Evolutionary conservation across 2,329 filamentous ascomycete species (phyloP).

Genomic region (Fusarium sp.): DNA sequence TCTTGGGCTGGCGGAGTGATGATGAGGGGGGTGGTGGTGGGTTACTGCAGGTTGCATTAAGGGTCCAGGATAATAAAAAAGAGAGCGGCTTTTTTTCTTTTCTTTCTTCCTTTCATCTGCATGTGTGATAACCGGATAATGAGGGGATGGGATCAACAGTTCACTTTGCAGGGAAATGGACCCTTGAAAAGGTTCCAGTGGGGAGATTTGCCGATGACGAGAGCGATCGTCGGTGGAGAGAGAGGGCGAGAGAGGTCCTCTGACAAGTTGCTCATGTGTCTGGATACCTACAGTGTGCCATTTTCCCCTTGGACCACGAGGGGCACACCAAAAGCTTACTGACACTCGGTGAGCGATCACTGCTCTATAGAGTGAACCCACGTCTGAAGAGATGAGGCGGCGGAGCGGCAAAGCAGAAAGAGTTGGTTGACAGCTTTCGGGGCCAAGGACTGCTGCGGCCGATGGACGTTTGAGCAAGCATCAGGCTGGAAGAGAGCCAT

Average conservation of each 20-base stretch:
- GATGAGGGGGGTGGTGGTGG: neutral
- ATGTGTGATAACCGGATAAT: constrained; percentile 10
- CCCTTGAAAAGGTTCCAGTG: neutral
- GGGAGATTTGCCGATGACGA: constrained; percentile 5
- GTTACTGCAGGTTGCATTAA: constrained; percentile 1
- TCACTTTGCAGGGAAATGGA: constrained; percentile 14
- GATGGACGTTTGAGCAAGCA: constrained; percentile 19
- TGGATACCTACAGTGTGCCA: too few relatives aligned
- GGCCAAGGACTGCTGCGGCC: constrained; percentile 2
- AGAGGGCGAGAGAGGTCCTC: neutral
- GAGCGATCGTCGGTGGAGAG: constrained; percentile 32
- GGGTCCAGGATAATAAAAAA: constrained; percentile 11
- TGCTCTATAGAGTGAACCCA: neutral
- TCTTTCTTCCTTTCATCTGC: neutral
- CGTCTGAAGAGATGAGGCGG: constrained; percentile 27
- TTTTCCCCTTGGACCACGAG: too few relatives aligned
- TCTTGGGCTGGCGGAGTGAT: constrained; percentile 54
- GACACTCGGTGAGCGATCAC: neutral
- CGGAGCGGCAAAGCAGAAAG: constrained; percentile 12
- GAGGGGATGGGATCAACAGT: constrained; percentile 9
- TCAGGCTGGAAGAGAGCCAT: constrained; percentile 14
- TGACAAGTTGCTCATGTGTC: neutral
- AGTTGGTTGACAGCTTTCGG: neutral
- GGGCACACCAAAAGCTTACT: neutral
- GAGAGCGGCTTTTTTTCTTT: neutral